Evolutionary conservation across 805 yeast genomes (phyloP).

Genomic region (Schizosaccharomyces osmophilus): DNA sequence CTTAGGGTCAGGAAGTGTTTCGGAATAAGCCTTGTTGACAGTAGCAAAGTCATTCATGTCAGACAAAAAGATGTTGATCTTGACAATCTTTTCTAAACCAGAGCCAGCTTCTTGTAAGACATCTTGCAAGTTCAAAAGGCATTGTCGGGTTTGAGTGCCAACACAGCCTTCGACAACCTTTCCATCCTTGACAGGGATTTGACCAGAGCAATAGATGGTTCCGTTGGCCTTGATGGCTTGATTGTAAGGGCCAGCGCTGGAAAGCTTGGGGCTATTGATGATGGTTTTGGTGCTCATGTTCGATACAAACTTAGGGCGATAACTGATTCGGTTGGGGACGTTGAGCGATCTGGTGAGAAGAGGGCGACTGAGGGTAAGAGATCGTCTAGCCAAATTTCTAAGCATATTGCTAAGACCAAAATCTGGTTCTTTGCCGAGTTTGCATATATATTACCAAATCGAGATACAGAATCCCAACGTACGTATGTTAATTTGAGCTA

Average conservation of each 20-base stretch:
- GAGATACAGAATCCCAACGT: no score
- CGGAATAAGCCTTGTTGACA: slow-evolving; percentile 62
- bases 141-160: slow-evolving; percentile 24
- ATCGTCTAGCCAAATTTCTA: neutral
- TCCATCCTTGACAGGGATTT: slow-evolving; percentile 62
- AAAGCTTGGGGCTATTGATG: neutral
- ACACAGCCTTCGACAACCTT: slow-evolving; percentile 55
- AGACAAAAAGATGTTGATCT: slow-evolving; percentile 68
- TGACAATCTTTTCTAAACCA: slow-evolving; percentile 57
- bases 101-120: slow-evolving; percentile 73
- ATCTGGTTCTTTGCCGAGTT: neutral
- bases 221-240: slow-evolving; percentile 17
- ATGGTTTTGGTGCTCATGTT: neutral
- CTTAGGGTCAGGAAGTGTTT: slow-evolving; percentile 15
- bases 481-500: no score
- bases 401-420: neutral
- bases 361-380: neutral
- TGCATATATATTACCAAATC: neutral
- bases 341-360: neutral
- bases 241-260: slow-evolving; percentile 1
- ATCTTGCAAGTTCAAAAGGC: slow-evolving; percentile 21
- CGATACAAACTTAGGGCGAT: neutral
- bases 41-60: slow-evolving; percentile 71
- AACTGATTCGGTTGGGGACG: neutral
- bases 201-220: slow-evolving; percentile 79